A percentile compares a stretch with the other conserved stretches of the same genome.
Conservation (phyloP, 1,284 basidiomycete genomes). For the Microstroma glucosiphilum region DNA sequence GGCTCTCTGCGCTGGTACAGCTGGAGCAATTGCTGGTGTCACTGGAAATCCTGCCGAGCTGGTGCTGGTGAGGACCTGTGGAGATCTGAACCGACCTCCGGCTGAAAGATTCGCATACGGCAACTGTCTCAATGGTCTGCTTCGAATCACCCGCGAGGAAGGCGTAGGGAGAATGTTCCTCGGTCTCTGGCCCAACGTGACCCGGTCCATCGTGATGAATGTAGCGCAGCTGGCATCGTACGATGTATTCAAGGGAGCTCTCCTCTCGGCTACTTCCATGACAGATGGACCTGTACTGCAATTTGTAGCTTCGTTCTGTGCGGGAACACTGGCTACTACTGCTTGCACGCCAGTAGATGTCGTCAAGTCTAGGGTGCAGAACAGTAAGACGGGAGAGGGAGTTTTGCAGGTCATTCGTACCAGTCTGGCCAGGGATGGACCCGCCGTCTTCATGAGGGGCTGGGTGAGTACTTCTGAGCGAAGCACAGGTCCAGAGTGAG, state of each 20-base stretch:
- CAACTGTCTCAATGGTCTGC: slow-evolving; percentile 54
- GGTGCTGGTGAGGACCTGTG: slow-evolving; percentile 52
- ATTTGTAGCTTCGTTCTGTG: slow-evolving; percentile 52
- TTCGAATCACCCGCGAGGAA: slow-evolving; percentile 55
- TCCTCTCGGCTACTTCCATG: background rate
- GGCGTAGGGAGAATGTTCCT: slow-evolving; percentile 53
- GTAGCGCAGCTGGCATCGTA: slow-evolving; percentile 12
- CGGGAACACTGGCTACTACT: slow-evolving; percentile 55
- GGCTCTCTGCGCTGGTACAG: slow-evolving; percentile 13
- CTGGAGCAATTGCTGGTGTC: slow-evolving; percentile 14
- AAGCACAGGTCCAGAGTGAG: background rate
- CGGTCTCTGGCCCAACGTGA: slow-evolving; percentile 55
- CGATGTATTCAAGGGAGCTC: slow-evolving; percentile 14
- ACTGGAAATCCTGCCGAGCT: slow-evolving; percentile 29
- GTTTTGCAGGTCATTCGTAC: slow-evolving; percentile 16
- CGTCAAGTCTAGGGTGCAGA: slow-evolving; percentile 52
- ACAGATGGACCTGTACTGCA: slow-evolving; percentile 48
- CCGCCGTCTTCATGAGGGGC: slow-evolving; percentile 54
- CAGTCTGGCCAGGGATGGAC: slow-evolving; percentile 44
- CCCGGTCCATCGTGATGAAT: slow-evolving; percentile 57
- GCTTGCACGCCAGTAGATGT: slow-evolving; percentile 33
- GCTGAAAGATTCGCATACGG: slow-evolving; percentile 45
- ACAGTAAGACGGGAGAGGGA: slow-evolving; percentile 9
- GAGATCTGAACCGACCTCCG: slow-evolving; percentile 48
- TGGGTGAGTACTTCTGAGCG: slow-evolving; percentile 36